phyloP scores from a whole-genome alignment of 1,139 yeast genomes.

The Lodderomyces metapsilosis region DNA sequence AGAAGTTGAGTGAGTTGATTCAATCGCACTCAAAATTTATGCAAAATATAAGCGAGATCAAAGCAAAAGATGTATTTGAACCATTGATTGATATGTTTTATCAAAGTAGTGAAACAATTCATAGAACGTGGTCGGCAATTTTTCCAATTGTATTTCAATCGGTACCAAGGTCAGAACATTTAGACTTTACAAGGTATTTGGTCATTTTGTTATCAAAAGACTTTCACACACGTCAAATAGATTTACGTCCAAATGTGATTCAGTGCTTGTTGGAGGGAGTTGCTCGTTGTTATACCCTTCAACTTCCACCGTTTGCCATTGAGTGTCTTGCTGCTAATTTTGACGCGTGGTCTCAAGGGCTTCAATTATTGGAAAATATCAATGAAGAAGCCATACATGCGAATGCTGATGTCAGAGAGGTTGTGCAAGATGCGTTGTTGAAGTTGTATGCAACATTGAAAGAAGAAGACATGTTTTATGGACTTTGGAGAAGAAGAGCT shows the following conservation, averaged over 20 bases:
- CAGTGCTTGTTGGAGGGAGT: slow-evolving; percentile 82
- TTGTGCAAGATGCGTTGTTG: slow-evolving; percentile 85
- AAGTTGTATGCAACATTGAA: slow-evolving; percentile 86
- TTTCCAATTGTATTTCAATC: slow-evolving; percentile 80
- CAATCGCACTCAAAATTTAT: slow-evolving; percentile 54
- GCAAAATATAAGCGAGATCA: slow-evolving; percentile 38
- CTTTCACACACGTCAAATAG: slow-evolving; percentile 86
- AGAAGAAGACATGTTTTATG: slow-evolving; percentile 97
- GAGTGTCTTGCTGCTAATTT: slow-evolving; percentile 86
- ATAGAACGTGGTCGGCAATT: slow-evolving; percentile 78
- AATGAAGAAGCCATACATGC: slow-evolving; percentile 67
- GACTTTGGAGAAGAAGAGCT: slow-evolving; percentile 95
- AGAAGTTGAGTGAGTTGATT: slow-evolving; percentile 37
- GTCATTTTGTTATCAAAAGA: slow-evolving; percentile 84
- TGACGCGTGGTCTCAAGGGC: slow-evolving; percentile 90
- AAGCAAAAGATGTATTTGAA: slow-evolving; percentile 58
- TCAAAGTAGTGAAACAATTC: slow-evolving; percentile 76
- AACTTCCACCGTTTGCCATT: slow-evolving; percentile 91
- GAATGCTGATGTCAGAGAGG: slow-evolving; percentile 73
- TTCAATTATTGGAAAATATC: slow-evolving; percentile 75
- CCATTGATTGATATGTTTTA: slow-evolving; percentile 84
- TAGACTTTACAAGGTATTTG: slow-evolving; percentile 78
- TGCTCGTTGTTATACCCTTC: slow-evolving; percentile 67
- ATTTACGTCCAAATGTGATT: slow-evolving; percentile 82
- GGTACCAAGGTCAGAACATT: slow-evolving; percentile 74